Conservation (phyloP, 225 moss, liverwort and hornwort species). For the Thuidium tamariscinum region DNA sequence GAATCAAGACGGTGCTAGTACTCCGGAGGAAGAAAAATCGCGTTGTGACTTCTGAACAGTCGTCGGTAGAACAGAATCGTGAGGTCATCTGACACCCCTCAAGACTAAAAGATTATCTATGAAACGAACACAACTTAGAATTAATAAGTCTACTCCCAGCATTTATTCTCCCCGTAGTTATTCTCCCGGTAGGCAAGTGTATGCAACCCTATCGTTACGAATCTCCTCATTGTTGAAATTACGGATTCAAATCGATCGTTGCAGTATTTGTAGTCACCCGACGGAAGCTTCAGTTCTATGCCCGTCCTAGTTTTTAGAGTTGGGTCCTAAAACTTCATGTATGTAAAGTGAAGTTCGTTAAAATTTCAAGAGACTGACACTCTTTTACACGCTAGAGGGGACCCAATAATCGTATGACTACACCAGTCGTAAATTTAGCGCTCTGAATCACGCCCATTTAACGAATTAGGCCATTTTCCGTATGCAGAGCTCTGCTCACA, state of each 20-base stretch:
- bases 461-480: not conserved
- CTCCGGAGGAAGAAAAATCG: not conserved
- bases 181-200: not conserved
- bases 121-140: too few relatives aligned
- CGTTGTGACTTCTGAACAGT: not conserved
- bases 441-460: not conserved
- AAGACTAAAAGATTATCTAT: too few relatives aligned
- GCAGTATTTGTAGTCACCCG: not conserved
- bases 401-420: too few relatives aligned
- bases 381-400: not conserved
- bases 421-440: not conserved
- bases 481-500: not conserved
- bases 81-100: not conserved
- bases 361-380: not conserved
- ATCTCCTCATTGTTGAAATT: too few relatives aligned
- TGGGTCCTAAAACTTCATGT: not conserved
- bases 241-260: not conserved
- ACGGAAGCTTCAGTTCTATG: not conserved
- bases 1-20: too few relatives aligned
- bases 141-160: not conserved
- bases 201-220: too few relatives aligned
- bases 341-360: not conserved
- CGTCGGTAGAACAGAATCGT: too few relatives aligned
- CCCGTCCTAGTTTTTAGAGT: not conserved
- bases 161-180: too few relatives aligned